These are phyloP conservation scores for Saposhnikovia divaricata DNA, from an alignment of 129 eudicot species.

Conservation along the genomic window DNA sequence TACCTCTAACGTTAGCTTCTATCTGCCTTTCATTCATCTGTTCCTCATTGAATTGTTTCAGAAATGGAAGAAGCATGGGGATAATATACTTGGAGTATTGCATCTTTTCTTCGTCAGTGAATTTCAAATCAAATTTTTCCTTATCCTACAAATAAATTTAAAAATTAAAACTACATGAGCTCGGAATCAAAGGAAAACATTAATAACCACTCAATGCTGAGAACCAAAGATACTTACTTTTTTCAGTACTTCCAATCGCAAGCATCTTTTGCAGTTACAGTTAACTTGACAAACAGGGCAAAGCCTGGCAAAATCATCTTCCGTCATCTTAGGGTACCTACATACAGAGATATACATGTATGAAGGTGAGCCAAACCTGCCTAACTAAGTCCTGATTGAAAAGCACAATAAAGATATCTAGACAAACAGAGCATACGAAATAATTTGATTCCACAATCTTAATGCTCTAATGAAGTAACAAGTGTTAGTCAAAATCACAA, in stretches of 20 bases:
- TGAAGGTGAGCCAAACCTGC: neutral
- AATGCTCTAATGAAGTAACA: neutral
- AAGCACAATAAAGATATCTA: neutral
- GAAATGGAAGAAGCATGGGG: slow-evolving; percentile 50
- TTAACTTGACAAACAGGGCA: slow-evolving; percentile 78
- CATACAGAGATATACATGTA: neutral
- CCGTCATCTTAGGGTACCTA: slow-evolving; percentile 44
- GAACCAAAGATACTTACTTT: slow-evolving; percentile 20
- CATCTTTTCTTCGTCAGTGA: slow-evolving; percentile 31
- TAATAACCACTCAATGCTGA: neutral
- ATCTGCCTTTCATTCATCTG: slow-evolving; percentile 46
- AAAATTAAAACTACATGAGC: neutral
- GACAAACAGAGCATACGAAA: neutral
- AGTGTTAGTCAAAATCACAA: neutral
- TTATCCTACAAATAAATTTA: slow-evolving; percentile 19
- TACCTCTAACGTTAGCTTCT: slow-evolving; percentile 77
- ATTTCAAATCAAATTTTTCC: slow-evolving; percentile 22
- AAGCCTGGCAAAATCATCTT: slow-evolving; percentile 49
- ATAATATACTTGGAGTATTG: slow-evolving; percentile 43
- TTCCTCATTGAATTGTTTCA: slow-evolving; percentile 48
- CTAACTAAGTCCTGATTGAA: too few species aligned
- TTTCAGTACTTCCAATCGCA: slow-evolving; percentile 26
- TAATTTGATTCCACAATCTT: neutral
- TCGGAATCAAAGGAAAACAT: neutral
- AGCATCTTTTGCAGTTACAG: slow-evolving; percentile 62